A percentile compares a stretch with the other conserved stretches of the same genome.
Evolutionary conservation across 2,329 filamentous ascomycete genomes (phyloP).

Genomic region (Dryadomyces quercivorus): DNA sequence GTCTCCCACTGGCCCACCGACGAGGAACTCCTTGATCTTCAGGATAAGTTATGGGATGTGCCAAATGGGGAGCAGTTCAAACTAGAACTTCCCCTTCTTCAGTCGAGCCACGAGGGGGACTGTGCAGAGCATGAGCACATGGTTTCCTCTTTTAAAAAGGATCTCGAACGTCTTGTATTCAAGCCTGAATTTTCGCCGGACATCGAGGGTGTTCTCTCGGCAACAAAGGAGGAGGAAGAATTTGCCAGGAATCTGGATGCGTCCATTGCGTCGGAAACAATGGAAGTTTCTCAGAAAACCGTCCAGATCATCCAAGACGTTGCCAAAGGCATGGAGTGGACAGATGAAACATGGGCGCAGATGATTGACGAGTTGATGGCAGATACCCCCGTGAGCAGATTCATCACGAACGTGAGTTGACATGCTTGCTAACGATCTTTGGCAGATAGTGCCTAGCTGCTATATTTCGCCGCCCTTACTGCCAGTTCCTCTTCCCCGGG

Average conservation of each 20-base stretch:
- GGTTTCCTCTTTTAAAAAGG: not conserved
- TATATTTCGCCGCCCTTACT: slow-evolving; percentile 7
- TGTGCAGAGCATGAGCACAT: slow-evolving; percentile 3
- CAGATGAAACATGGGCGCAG: not conserved
- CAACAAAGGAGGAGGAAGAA: not conserved
- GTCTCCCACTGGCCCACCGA: not conserved
- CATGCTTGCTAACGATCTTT: not conserved
- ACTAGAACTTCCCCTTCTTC: slow-evolving; percentile 7
- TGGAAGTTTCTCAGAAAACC: slow-evolving; percentile 4
- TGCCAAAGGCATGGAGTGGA: not conserved
- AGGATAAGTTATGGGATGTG: not conserved
- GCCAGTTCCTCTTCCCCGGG: not conserved
- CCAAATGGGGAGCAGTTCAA: not conserved
- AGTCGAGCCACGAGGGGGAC: slow-evolving; percentile 5
- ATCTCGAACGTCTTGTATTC: no score
- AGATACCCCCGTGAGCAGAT: not conserved
- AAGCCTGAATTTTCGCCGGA: no score
- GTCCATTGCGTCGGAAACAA: not conserved
- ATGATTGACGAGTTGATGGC: not conserved
- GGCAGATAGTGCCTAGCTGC: not conserved
- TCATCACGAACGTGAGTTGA: not conserved
- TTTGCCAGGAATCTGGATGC: not conserved
- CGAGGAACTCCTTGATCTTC: not conserved
- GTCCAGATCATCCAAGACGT: not conserved
- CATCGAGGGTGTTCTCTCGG: not conserved